Evolutionary conservation across 306 rosid genomes (phyloP), one percentile per base, ranked within the genome.

Genomic region (Quillaja saponaria): DNA sequence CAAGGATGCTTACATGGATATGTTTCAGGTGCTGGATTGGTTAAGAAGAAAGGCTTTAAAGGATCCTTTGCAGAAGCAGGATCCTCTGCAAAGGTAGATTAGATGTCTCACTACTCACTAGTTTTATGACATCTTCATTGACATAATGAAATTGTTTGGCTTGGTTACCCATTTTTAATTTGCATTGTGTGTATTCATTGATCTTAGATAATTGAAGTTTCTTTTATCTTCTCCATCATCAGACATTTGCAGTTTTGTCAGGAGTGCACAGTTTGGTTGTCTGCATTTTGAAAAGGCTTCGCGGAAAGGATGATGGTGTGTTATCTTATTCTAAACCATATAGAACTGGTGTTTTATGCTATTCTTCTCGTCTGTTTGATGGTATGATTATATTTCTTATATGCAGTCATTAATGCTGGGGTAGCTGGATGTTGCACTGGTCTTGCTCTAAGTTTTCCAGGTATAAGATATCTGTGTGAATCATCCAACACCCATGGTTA

Each of bases 391-490:
- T 8, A 11, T 46, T 67, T 75, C 25, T 49, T 51, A 20, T 79
- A 9, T 76, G 81, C 76, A 92, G 98, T 84, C 72, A 86, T 92
- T 66, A 88, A 92, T 66, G 94, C 96, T 0, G 98, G 98, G 61
- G 94, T 92, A 53, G 98, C 98, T 61, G 98, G 98, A 63, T 92
- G 98, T 77, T 92, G 98, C 78, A 92, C 98, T 49, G 98, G 98
- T 48, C 87, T 92, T 51, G 96, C 94, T 74, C 88, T 92, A 63
- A 92, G 98, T 74, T 88, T 88, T 70, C 96, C 98, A 20, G 96
- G 98, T 92, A 84, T 58, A 48, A 25, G 31, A 25, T 25, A 25
- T 25, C 31, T 25, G 31, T 25, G 31, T 25, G 4, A 25, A 25
- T 25, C 4, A 25, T 25, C 31, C 31, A n/a, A n/a, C n/a, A n/a